Evolutionary conservation across 2,329 filamentous ascomycete genomes (phyloP), one percentile per base, ranked within the genome.

Genomic region (Xylaria sp.): DNA sequence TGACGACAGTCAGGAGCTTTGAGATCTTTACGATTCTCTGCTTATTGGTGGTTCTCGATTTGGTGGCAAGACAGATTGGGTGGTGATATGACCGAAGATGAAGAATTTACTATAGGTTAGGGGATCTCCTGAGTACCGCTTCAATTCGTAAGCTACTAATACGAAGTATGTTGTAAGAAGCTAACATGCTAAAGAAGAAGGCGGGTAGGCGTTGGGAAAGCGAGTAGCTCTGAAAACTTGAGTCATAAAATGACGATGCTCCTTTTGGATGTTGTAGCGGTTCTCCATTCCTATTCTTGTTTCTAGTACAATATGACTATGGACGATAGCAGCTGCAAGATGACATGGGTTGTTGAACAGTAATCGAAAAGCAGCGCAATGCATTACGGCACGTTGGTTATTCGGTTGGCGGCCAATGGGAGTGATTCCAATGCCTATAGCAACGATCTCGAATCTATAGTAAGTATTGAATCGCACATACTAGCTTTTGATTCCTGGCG

Each of bases 1-100:
- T 58, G 69, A 72, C 0, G 67, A 68, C 6, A 55, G 41, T 5
- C 48, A 57, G 3, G 75, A 76, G 61, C 60, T 77, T 34, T 71
- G 34, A 65, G 60, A n/a, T 52, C 6, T n/a, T 18, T 25, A 23
- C 6, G 18, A 36, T 25, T 48, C 10, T 36, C 41, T 36, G 4
- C 9, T 30, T 28, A 9, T 32, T n/a, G 3, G 15, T 2, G 43
- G n/a, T 25, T 46, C 25, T 39, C 2, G 1, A n/a, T 30, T n/a
- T 13, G 55, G 4, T 9, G 20, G 13, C 2, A 41, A n/a, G 18
- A 41, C 39, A 20, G 5, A 48, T 48, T 28, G 45, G 2, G 45
- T 3, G 41, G 10, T 43, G n/a, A 13, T 7, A 43, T 20, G 41
- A 20, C 41, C 8, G 41, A n/a, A 8, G 41, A 25, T 28, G 4